phyloP scores from a whole-genome alignment of 2,329 filamentous ascomycete species.

The Colletotrichum coccodes region DNA sequence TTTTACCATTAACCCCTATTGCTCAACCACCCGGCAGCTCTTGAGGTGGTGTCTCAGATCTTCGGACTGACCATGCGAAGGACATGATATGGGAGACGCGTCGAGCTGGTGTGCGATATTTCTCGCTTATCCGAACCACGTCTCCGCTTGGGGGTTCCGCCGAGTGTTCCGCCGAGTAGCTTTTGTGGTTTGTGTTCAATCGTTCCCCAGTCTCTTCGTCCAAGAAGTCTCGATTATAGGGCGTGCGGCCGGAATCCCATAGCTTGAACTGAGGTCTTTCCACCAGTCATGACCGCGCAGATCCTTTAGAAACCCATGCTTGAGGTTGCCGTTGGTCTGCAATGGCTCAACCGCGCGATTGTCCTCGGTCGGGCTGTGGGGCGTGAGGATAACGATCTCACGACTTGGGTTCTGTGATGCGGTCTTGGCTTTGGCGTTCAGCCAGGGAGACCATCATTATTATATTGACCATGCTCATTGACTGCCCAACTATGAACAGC shows the following conservation, averaged over 20 bases:
- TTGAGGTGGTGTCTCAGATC: neutral
- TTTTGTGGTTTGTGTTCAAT: conserved; percentile 50
- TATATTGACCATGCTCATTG: conserved; percentile 46
- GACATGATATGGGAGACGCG: neutral
- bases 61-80: neutral
- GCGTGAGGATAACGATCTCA: conserved; percentile 51
- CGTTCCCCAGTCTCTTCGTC: neutral
- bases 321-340: conserved; percentile 42
- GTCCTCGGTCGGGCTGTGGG: conserved; percentile 52
- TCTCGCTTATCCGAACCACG: neutral
- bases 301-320: conserved; percentile 52
- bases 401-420: conserved; percentile 23
- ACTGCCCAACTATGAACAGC: conserved; percentile 51
- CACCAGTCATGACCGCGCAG: conserved; percentile 49
- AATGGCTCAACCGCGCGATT: conserved; percentile 43
- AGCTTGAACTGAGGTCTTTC: conserved; percentile 46
- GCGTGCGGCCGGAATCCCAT: conserved; percentile 61
- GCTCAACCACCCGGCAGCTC: neutral
- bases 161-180: conserved; percentile 39
- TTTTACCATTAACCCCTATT: neutral
- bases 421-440: conserved; percentile 47
- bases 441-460: conserved; percentile 53
- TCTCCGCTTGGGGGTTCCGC: neutral
- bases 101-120: neutral
- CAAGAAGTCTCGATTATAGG: conserved; percentile 52